Base-by-base conservation (phyloP, 768 basidiomycete genomes). In the Boletus bicolor region DNA sequence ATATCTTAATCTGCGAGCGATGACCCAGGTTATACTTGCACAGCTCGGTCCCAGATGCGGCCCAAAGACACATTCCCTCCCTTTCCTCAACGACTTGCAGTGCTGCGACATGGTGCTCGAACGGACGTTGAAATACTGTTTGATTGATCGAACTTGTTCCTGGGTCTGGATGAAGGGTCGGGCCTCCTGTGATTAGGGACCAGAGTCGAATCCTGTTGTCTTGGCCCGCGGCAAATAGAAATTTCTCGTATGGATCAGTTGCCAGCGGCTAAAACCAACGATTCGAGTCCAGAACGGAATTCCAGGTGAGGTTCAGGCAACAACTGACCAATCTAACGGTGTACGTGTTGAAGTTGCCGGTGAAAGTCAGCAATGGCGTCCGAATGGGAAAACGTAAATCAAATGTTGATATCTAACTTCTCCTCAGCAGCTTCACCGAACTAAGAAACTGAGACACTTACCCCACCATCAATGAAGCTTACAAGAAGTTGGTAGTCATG, bases 141-240 rank as follows among this genome's bases (percentile, higher is more conserved):
- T 44, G 56, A 45, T 52, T 21, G 28, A 24, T 28, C 3, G 48
- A 32, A 21, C 32, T 35, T 7, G 54, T 36, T 47, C 24, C 44
- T 52, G 28, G 28, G 28, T 39, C 41, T 21, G 65, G 44, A 54
- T 67, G 36, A 38, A 72, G 63, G 21, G 65, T 57, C 12, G 55
- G 57, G 24, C 70, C 70, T 5, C 87, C 88, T 8, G 78, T 80
- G 15, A 69, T 75, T 9, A 91, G 67, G 11, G 86, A 87, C 89
- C 89, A 91, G 3, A 78, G 79, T 24, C 86, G 82, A 55, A 91
- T 78, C 34, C 76, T 77, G 42, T 71, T 59, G 68, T 92, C 89
- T 57, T 83, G 79, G 10, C 88, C 88, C 0, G 85, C 85, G 9
- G 85, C 84, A 55, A 88, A 88, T 17, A 92, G 64, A 48, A 85